Percentiles rank a stretch among this genome's conserved stretches.
These are phyloP conservation scores for Mycothermus thermophilus DNA, from an alignment of 495 filamentous ascomycete species.

Conservation along the genomic window DNA sequence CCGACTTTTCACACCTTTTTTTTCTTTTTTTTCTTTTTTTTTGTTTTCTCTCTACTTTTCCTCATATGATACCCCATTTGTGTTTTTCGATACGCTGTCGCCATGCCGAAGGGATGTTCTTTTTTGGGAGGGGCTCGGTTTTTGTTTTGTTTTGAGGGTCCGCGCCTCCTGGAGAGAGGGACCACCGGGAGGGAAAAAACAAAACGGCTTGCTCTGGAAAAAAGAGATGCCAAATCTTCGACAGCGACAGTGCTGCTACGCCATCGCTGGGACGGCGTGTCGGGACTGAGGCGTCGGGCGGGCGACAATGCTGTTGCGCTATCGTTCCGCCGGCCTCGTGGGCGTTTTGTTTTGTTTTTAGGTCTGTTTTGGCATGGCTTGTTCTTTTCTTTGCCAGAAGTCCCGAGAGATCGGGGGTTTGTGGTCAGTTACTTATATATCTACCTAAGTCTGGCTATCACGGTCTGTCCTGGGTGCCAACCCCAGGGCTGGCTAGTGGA, in stretches of 20 bases:
- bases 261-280: slow-evolving; percentile 46
- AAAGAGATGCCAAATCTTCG: slow-evolving; percentile 18
- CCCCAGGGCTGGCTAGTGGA: neutral
- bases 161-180: neutral
- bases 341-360: slow-evolving; percentile 20
- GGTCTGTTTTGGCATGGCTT: neutral
- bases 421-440: no score
- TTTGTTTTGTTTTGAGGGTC: slow-evolving; percentile 1
- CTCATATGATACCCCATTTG: slow-evolving; percentile 44
- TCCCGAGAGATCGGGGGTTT: no score
- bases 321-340: slow-evolving; percentile 41
- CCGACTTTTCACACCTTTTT: slow-evolving; percentile 8
- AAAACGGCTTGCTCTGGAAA: neutral
- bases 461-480: neutral
- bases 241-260: slow-evolving; percentile 44
- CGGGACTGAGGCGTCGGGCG: slow-evolving; percentile 32
- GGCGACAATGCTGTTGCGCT: slow-evolving; percentile 42
- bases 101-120: slow-evolving; percentile 10
- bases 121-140: neutral
- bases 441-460: no score
- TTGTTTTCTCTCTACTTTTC: slow-evolving; percentile 6
- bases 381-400: neutral
- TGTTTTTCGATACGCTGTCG: slow-evolving; percentile 40
- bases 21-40: slow-evolving; percentile 9
- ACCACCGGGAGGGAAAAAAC: no score